These are phyloP conservation scores for Apiospora marii DNA, from an alignment of 2,329 filamentous ascomycete species.

Conservation along the genomic window DNA sequence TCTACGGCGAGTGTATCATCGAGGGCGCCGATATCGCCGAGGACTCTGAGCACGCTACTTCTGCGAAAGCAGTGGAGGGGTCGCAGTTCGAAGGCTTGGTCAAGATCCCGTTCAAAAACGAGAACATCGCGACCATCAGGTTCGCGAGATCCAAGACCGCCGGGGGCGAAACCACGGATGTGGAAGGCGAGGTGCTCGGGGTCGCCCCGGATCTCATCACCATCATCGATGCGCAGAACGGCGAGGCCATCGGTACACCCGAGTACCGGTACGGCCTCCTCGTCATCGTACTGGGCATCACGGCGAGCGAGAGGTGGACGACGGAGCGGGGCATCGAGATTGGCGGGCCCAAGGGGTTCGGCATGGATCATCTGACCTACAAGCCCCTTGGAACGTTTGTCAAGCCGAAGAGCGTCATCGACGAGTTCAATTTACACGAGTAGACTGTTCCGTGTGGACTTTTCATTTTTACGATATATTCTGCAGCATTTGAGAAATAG, in stretches of 20 bases:
- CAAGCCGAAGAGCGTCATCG: conserved; percentile 60
- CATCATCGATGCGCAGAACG: conserved; percentile 63
- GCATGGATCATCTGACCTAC: conserved; percentile 56
- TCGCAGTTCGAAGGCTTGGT: conserved; percentile 54
- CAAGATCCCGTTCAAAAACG: conserved; percentile 77
- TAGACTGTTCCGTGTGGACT: background rate
- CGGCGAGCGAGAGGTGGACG: conserved; percentile 55
- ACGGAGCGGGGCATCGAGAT: conserved; percentile 56
- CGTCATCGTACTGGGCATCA: conserved; percentile 57
- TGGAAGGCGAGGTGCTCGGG: conserved; percentile 50
- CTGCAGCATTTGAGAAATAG: background rate
- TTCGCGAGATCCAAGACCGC: conserved; percentile 34
- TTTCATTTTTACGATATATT: background rate
- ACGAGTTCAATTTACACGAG: conserved; percentile 48
- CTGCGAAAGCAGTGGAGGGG: conserved; percentile 27
- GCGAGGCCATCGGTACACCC: conserved; percentile 62
- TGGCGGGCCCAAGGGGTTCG: conserved; percentile 58
- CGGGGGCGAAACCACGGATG: conserved; percentile 45
- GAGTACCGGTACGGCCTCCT: conserved; percentile 63
- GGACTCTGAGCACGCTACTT: conserved; percentile 36
- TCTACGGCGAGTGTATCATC: conserved; percentile 66
- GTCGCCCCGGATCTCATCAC: conserved; percentile 65
- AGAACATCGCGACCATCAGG: conserved; percentile 69
- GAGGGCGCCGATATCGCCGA: conserved; percentile 53
- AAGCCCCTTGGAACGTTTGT: conserved; percentile 56